These are phyloP conservation scores for Pleurotus eryngii DNA, from an alignment of 768 basidiomycete species.

Conservation along the genomic window DNA sequence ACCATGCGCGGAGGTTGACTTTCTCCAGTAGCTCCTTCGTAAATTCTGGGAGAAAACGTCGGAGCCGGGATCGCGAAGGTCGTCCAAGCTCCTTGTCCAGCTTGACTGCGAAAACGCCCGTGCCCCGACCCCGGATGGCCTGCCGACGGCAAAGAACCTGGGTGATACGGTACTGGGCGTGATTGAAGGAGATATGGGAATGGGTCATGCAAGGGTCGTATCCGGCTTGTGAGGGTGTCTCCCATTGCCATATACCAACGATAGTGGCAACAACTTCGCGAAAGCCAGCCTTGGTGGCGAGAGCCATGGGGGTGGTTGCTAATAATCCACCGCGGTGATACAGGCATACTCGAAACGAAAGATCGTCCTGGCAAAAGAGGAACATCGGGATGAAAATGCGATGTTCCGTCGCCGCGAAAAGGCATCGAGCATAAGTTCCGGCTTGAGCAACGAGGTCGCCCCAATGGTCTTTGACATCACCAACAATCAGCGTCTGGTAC, in stretches of 20 bases:
- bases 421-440: constrained; percentile 8
- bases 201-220: background rate
- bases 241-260: background rate
- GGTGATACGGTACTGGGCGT: background rate
- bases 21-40: background rate
- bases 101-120: constrained; percentile 2
- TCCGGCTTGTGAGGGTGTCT: background rate
- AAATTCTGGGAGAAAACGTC: background rate
- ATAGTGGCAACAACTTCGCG: background rate
- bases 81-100: background rate
- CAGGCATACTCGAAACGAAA: constrained; percentile 3
- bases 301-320: background rate
- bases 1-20: background rate
- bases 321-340: constrained; percentile 8
- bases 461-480: constrained; percentile 1
- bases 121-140: constrained; percentile 2
- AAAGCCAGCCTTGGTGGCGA: background rate
- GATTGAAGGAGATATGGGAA: background rate
- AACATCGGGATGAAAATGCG: constrained; percentile 3
- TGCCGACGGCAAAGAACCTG: constrained; percentile 2
- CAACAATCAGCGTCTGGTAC: constrained; percentile 2
- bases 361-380: background rate
- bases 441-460: constrained; percentile 4
- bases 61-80: background rate
- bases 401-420: constrained; percentile 3